Percentiles rank a stretch among this genome's conserved stretches.
Conservation (phyloP, 169 alveolate species). For the Cryptosporidium meleagridis region DNA sequence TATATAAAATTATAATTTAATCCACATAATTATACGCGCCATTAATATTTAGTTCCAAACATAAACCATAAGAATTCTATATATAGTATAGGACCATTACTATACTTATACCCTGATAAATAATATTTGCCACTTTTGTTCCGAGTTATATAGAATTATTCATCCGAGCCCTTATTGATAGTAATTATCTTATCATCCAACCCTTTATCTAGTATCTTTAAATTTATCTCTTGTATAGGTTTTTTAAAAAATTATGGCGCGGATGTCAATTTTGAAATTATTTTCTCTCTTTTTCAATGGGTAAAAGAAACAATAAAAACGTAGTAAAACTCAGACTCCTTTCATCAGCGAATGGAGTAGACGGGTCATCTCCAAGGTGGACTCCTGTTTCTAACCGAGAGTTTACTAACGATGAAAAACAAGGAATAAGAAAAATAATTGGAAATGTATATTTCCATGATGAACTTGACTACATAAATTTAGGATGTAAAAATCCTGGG, state of each 20-base stretch:
- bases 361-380: conserved; percentile 1
- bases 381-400: conserved; percentile 12
- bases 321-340: conserved; percentile 11
- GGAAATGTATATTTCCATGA: conserved; percentile 55
- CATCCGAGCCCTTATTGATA: not conserved
- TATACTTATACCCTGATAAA: not conserved
- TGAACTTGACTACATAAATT: not conserved
- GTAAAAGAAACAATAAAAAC: conserved; percentile 39
- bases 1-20: conserved; percentile 3
- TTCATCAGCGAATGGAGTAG: not conserved
- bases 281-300: conserved; percentile 3
- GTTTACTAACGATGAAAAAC: conserved; percentile 36
- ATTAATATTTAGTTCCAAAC: conserved; percentile 4
- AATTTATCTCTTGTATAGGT: not conserved
- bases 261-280: conserved; percentile 21
- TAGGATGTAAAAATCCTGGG: not conserved
- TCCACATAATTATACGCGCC: conserved; percentile 39
- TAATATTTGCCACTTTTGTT: not conserved
- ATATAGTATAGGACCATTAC: not conserved
- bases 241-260: not conserved
- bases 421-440: conserved; percentile 13
- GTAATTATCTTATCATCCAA: no score
- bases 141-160: not conserved
- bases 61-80: not conserved
- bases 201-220: not conserved